A percentile compares a stretch with the other conserved stretches of the same genome.
These are phyloP conservation scores for Ascochyta koolunga DNA, from an alignment of 2,329 filamentous ascomycete species.

Conservation along the genomic window DNA sequence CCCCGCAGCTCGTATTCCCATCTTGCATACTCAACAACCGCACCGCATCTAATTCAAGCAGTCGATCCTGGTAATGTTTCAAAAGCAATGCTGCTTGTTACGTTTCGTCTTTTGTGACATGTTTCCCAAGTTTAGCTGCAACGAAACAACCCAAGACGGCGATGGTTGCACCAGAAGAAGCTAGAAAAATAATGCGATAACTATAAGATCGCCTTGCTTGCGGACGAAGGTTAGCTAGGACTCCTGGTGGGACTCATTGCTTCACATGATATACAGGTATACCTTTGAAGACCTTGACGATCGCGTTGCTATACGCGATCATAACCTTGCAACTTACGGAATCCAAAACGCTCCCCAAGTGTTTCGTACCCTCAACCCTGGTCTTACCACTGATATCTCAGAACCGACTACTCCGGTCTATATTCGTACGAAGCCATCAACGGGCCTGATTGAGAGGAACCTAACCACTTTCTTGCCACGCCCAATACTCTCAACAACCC, in stretches of 20 bases:
- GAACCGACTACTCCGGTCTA: slow-evolving; percentile 15
- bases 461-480: background rate
- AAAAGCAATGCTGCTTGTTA: background rate
- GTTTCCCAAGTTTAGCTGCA: slow-evolving; percentile 12
- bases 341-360: slow-evolving; percentile 9
- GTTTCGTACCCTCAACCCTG: slow-evolving; percentile 1
- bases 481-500: slow-evolving; percentile 5
- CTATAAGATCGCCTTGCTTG: slow-evolving; percentile 13
- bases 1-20: slow-evolving; percentile 7
- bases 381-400: slow-evolving; percentile 4
- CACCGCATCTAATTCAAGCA: background rate
- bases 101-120: slow-evolving; percentile 4
- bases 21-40: background rate
- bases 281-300: slow-evolving; percentile 13
- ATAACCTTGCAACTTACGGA: slow-evolving; percentile 6
- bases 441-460: background rate
- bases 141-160: slow-evolving; percentile 13
- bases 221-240: slow-evolving; percentile 4
- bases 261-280: slow-evolving; percentile 15
- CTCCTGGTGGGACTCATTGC: slow-evolving; percentile 9
- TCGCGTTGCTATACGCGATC: slow-evolving; percentile 12
- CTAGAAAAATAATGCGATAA: slow-evolving; percentile 8
- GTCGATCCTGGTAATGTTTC: background rate
- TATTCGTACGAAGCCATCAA: slow-evolving; percentile 1
- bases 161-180: slow-evolving; percentile 11